Percentiles rank a stretch among this genome's conserved stretches.
These are phyloP conservation scores for Cryptococcus hybrid DNA, from an alignment of 1,284 basidiomycete genomes.

Conservation along the genomic window DNA sequence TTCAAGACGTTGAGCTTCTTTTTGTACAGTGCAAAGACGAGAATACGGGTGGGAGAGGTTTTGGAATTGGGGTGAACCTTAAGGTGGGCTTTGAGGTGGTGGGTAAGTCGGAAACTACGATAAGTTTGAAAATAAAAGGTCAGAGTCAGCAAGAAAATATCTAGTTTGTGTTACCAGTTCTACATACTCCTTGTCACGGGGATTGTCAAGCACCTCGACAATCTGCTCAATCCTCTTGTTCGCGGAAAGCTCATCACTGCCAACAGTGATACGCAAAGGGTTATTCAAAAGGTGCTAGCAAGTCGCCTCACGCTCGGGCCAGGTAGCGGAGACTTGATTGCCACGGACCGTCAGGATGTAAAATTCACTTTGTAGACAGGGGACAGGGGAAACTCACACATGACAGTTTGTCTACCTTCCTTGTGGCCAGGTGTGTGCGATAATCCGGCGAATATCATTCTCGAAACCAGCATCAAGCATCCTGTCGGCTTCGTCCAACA, in stretches of 20 bases:
- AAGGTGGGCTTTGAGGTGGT: constrained; percentile 66
- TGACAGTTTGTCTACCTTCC: constrained; percentile 76
- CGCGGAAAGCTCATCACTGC: constrained; percentile 91
- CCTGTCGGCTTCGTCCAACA: constrained; percentile 95
- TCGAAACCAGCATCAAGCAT: constrained; percentile 99
- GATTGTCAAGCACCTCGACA: constrained; percentile 87
- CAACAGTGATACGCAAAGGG: constrained; percentile 90
- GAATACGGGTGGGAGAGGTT: constrained; percentile 61
- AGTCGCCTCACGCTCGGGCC: constrained; percentile 95
- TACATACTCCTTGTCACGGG: constrained; percentile 77
- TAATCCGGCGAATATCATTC: constrained; percentile 93
- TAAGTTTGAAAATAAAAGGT: constrained; percentile 23
- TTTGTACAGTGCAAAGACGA: constrained; percentile 98
- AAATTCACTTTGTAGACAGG: neutral
- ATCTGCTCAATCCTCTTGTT: constrained; percentile 78
- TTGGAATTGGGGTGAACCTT: constrained; percentile 47
- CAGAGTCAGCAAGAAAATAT: too few relatives aligned
- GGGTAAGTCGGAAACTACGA: constrained; percentile 64
- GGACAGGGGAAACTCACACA: constrained; percentile 64
- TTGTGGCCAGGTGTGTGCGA: constrained; percentile 67
- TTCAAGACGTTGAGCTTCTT: constrained; percentile 85
- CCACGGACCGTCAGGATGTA: neutral
- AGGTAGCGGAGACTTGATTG: constrained; percentile 84
- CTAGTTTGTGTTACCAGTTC: neutral
- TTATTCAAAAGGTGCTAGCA: constrained; percentile 85